phyloP scores from a whole-genome alignment of 345 rosid species.

The Alliaria petiolata region DNA sequence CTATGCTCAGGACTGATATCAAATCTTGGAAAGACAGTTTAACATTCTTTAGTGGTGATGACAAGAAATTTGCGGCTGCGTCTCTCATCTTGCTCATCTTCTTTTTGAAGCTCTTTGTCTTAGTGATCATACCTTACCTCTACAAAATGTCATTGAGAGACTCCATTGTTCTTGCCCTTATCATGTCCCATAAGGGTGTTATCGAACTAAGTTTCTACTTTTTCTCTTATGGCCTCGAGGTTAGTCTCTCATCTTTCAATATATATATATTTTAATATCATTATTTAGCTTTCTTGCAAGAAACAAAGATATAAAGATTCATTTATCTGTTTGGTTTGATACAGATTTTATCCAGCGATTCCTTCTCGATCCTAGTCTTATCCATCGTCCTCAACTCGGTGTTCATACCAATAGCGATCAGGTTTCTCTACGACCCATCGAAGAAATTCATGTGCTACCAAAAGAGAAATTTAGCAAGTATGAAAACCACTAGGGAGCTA shows the following conservation, averaged over 20 bases:
- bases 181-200: slow-evolving; percentile 33
- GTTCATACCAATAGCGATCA: slow-evolving; percentile 17
- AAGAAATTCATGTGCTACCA: slow-evolving; percentile 49
- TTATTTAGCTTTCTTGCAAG: not conserved
- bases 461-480: slow-evolving; percentile 34
- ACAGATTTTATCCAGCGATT: not conserved
- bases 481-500: slow-evolving; percentile 35
- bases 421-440: slow-evolving; percentile 37
- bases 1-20: slow-evolving; percentile 10
- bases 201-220: slow-evolving; percentile 32
- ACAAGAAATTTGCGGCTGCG: slow-evolving; percentile 3
- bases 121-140: slow-evolving; percentile 15
- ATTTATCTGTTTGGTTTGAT: not conserved
- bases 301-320: not conserved
- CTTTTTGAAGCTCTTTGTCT: slow-evolving; percentile 15
- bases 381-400: slow-evolving; percentile 24
- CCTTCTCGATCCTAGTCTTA: slow-evolving; percentile 13
- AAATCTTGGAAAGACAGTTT: not conserved
- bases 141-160: slow-evolving; percentile 33
- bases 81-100: slow-evolving; percentile 27
- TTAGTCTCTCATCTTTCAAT: slow-evolving; percentile 4
- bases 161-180: slow-evolving; percentile 17
- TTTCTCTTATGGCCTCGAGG: not conserved
- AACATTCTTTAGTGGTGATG: not conserved
- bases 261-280: too few species aligned